Conservation (phyloP, 1,284 basidiomycete genomes). For the Malassezia japonica region DNA sequence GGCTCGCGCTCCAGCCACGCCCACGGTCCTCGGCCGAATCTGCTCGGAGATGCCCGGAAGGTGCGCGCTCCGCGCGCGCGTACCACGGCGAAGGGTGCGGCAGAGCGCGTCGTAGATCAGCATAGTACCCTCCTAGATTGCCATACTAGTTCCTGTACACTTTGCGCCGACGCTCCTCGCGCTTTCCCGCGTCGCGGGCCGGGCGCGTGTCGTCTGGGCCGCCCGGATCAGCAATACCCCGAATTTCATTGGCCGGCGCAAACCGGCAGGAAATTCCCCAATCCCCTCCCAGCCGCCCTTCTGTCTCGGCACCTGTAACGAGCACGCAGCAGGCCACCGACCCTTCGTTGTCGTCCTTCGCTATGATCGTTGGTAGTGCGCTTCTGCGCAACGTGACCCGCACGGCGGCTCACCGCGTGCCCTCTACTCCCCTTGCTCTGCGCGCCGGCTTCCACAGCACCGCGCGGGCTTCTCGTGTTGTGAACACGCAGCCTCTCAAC, state of each 20-base stretch:
- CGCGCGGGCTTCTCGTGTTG: conserved; percentile 53
- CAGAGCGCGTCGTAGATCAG: no score
- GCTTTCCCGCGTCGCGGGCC: no score
- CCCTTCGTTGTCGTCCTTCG: neutral
- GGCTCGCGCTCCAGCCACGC: no score
- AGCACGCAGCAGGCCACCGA: neutral
- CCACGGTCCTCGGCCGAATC: no score
- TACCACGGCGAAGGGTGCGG: no score
- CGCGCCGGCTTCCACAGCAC: conserved; percentile 30
- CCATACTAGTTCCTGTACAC: no score
- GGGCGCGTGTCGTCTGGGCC: no score
- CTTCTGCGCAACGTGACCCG: conserved; percentile 14
- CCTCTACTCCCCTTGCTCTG: neutral
- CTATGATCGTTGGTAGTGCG: conserved; percentile 16
- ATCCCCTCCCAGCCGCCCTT: neutral
- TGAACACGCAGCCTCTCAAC: conserved; percentile 66
- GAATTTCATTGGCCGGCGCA: conserved; percentile 10
- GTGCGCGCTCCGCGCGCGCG: no score
- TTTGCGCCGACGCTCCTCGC: no score
- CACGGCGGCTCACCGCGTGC: conserved; percentile 6
- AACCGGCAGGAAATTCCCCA: conserved; percentile 3
- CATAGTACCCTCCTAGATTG: no score
- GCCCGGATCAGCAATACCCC: neutral
- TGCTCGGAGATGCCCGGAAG: no score
- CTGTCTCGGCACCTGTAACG: neutral